A percentile compares a stretch with the other conserved stretches of the same genome.
phyloP scores from a whole-genome alignment of 768 basidiomycete species.

The Guyanaporus albipodus region DNA sequence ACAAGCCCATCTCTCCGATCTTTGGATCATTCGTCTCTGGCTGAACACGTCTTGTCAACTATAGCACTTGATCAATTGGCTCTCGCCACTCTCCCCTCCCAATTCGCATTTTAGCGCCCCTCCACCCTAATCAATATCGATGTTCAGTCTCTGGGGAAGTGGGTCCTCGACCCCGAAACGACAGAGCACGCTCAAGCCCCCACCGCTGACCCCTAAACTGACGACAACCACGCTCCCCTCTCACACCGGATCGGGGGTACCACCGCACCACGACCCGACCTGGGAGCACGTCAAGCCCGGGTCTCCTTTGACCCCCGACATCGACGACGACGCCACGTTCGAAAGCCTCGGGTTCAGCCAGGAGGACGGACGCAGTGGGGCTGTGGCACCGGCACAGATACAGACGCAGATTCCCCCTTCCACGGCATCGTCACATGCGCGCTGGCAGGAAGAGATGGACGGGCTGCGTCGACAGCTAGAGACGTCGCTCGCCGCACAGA shows the following conservation, averaged over 20 bases:
- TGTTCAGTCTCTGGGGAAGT: conserved; percentile 9
- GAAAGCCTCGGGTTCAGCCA: conserved; percentile 24
- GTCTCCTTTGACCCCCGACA: conserved; percentile 13
- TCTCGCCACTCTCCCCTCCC: too few species aligned
- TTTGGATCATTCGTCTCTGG: too few species aligned
- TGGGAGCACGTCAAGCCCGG: conserved; percentile 23
- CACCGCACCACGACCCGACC: conserved; percentile 10
- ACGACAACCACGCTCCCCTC: conserved; percentile 9
- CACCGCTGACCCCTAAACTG: conserved; percentile 23
- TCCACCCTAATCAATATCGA: neutral
- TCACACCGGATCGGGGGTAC: conserved; percentile 5
- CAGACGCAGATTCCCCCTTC: too few species aligned
- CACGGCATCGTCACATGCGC: too few species aligned
- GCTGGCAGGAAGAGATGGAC: conserved; percentile 14
- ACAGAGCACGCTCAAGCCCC: conserved; percentile 11
- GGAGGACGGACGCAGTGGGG: conserved; percentile 4
- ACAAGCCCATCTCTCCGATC: too few species aligned
- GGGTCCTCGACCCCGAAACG: conserved; percentile 18
- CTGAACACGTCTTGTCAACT: too few species aligned
- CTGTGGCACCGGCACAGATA: neutral
- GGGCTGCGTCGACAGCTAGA: conserved; percentile 11
- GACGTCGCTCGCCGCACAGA: conserved; percentile 8
- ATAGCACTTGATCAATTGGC: too few species aligned
- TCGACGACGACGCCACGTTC: conserved; percentile 14
- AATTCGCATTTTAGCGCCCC: too few species aligned